Percentiles rank a stretch among this genome's conserved stretches.
Evolutionary conservation across 1,139 yeast species (phyloP).

Genomic region (Magnusiomyces clavatus): DNA sequence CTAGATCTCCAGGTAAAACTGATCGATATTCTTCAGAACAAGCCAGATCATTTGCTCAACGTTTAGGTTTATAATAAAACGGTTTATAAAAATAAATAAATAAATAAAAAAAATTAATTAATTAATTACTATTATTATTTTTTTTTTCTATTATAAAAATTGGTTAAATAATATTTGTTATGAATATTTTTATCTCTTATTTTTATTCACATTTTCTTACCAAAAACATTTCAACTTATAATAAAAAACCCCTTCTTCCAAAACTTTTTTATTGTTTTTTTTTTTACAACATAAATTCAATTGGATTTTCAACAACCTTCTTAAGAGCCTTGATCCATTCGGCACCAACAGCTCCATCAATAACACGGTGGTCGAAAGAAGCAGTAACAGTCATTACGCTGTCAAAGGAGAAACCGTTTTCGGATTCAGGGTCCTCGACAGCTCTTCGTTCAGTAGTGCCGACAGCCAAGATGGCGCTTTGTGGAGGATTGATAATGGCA

Average conservation of each 20-base stretch:
- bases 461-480: constrained; percentile 84
- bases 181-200: neutral
- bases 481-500: constrained; percentile 97
- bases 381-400: constrained; percentile 89
- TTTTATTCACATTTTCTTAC: neutral
- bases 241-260: neutral
- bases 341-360: constrained; percentile 98
- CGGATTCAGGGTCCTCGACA: constrained; percentile 84
- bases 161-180: neutral
- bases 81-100: no score
- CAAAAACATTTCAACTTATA: neutral
- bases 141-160: neutral
- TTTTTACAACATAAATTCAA: constrained; percentile 68
- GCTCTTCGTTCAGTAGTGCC: constrained; percentile 93
- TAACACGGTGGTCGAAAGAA: constrained; percentile 94
- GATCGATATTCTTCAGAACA: no score
- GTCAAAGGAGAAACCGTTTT: constrained; percentile 86
- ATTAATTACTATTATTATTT: neutral
- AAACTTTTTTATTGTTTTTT: neutral
- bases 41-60: no score
- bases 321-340: constrained; percentile 93
- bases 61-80: no score
- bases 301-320: constrained; percentile 88
- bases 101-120: no score
- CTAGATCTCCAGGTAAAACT: neutral